phyloP scores from a whole-genome alignment of 2,329 filamentous ascomycete species.

The Diplodia sapinea region DNA sequence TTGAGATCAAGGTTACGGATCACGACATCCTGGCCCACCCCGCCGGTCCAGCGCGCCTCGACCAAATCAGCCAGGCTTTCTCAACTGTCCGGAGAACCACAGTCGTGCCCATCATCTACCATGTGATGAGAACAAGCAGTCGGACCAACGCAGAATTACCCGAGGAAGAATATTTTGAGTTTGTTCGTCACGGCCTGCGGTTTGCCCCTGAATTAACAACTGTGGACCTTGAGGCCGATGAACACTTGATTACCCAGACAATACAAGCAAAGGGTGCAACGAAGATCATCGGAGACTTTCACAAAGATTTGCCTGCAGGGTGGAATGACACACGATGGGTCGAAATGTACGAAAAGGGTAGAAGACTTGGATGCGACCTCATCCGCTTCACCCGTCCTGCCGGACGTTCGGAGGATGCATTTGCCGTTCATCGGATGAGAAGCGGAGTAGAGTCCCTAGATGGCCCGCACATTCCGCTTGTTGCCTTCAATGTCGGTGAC shows the following conservation, averaged over 20 bases:
- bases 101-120: slow-evolving; percentile 57
- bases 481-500: slow-evolving; percentile 69
- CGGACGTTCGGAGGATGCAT: slow-evolving; percentile 65
- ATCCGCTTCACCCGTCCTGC: slow-evolving; percentile 67
- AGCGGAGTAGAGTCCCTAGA: slow-evolving; percentile 54
- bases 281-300: slow-evolving; percentile 66
- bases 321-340: slow-evolving; percentile 66
- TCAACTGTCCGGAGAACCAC: slow-evolving; percentile 68
- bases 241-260: slow-evolving; percentile 53
- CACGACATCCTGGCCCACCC: slow-evolving; percentile 36
- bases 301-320: slow-evolving; percentile 50
- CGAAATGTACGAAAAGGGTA: slow-evolving; percentile 64
- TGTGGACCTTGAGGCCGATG: slow-evolving; percentile 59
- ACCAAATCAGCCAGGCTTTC: slow-evolving; percentile 63
- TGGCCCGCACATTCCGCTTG: slow-evolving; percentile 58
- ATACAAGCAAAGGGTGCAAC: slow-evolving; percentile 60
- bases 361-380: slow-evolving; percentile 62
- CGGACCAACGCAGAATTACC: neutral
- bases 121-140: slow-evolving; percentile 41
- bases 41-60: slow-evolving; percentile 33
- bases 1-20: slow-evolving; percentile 63
- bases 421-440: slow-evolving; percentile 63
- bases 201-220: slow-evolving; percentile 65
- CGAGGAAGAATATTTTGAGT: slow-evolving; percentile 58
- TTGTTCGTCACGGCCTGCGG: slow-evolving; percentile 65